Evolutionary conservation across 441 rosid species (phyloP).

Genomic region (Rhodomyrtus psidioides): DNA sequence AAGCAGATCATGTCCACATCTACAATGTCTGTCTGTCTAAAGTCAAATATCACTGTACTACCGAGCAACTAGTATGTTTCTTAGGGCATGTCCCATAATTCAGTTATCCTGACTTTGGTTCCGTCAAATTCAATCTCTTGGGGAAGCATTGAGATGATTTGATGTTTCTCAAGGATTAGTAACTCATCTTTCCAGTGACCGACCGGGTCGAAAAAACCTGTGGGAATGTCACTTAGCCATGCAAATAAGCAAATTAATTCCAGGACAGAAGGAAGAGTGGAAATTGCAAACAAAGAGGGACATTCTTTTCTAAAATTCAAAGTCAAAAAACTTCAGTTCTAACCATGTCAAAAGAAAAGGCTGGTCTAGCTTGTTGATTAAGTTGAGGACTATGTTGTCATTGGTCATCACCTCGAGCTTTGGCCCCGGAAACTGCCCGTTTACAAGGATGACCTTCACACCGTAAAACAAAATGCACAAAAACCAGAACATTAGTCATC

Average conservation of each 20-base stretch:
- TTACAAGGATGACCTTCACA: constrained; percentile 73
- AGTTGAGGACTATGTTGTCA: constrained; percentile 78
- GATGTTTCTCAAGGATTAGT: background rate
- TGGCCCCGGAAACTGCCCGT: constrained; percentile 94
- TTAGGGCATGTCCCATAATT: background rate
- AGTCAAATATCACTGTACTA: background rate
- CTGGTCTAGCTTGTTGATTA: constrained; percentile 84
- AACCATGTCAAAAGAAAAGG: constrained; percentile 95
- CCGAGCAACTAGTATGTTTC: background rate
- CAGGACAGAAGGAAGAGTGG: background rate
- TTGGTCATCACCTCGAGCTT: constrained; percentile 81
- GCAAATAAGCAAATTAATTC: background rate
- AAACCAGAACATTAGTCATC: background rate
- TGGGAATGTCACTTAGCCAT: background rate
- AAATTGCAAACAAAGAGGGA: background rate
- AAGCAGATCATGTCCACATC: background rate
- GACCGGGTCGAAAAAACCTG: background rate
- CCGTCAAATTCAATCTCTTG: background rate
- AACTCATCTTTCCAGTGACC: background rate
- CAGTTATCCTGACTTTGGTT: background rate
- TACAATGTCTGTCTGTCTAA: background rate
- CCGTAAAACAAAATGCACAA: background rate
- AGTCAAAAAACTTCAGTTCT: background rate
- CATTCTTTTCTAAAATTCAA: background rate
- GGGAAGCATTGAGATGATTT: background rate